phyloP scores from a whole-genome alignment of 2,329 filamentous ascomycete genomes.

The Neonectria magnoliae region DNA sequence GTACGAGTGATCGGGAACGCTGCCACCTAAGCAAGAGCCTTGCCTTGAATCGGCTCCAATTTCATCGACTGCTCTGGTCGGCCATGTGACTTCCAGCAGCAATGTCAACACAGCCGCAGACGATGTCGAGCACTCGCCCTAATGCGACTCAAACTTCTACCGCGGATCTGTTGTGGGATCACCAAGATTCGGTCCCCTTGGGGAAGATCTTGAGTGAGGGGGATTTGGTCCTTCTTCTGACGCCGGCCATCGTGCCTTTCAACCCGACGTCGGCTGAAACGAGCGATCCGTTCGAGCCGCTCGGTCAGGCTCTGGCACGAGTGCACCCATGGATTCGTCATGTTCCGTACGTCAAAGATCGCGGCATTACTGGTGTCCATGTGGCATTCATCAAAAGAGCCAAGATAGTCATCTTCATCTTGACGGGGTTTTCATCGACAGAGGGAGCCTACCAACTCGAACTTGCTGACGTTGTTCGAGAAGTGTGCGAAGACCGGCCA shows the following conservation, averaged over 20 bases:
- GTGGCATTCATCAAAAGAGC: conserved; percentile 69
- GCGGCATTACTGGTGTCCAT: conserved; percentile 72
- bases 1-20: conserved; percentile 27
- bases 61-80: conserved; percentile 20
- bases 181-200: conserved; percentile 58
- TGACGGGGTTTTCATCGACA: conserved; percentile 58
- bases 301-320: conserved; percentile 71
- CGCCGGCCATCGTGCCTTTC: conserved; percentile 63
- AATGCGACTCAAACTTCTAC: conserved; percentile 20
- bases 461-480: conserved; percentile 57
- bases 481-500: conserved; percentile 59
- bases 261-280: conserved; percentile 53
- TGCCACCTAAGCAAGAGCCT: conserved; percentile 23
- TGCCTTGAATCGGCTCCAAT: not conserved
- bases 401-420: conserved; percentile 68
- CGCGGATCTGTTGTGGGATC: conserved; percentile 53
- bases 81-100: conserved; percentile 36
- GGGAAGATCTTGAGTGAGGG: conserved; percentile 56
- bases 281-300: conserved; percentile 76
- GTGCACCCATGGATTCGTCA: conserved; percentile 73
- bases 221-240: conserved; percentile 69
- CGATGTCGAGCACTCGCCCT: conserved; percentile 32
- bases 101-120: conserved; percentile 31
- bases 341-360: conserved; percentile 73
- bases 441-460: conserved; percentile 63